Evolutionary conservation across 169 alveolate species (phyloP).

Genomic region (Neospora caninum): DNA sequence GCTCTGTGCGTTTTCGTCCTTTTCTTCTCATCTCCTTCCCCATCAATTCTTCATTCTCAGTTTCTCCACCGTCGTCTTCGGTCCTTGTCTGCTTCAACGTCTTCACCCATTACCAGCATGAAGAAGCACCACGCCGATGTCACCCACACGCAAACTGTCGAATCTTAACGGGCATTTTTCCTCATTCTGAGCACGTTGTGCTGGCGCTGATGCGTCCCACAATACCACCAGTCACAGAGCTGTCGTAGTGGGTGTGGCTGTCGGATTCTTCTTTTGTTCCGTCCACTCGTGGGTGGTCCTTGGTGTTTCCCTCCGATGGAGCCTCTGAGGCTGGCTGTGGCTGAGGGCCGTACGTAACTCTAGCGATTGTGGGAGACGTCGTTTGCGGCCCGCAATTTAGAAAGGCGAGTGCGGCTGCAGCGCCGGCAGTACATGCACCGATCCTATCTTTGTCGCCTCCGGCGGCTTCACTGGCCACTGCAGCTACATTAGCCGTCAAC

Average conservation of each 20-base stretch:
- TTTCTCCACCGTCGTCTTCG: too few relatives aligned
- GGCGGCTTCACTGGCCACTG: background rate
- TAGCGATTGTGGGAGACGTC: background rate
- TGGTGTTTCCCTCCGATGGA: background rate
- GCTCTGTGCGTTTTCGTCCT: too few relatives aligned
- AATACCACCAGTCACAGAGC: background rate
- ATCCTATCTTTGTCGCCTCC: background rate
- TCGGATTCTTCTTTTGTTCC: background rate
- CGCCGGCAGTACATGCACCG: constrained; percentile 29
- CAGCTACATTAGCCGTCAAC: background rate
- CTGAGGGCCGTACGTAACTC: background rate
- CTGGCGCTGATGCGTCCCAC: background rate
- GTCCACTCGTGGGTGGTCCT: background rate
- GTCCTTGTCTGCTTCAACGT: too few relatives aligned
- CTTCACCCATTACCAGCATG: too few relatives aligned
- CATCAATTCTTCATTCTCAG: too few relatives aligned
- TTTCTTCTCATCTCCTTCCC: too few relatives aligned
- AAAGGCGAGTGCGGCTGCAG: constrained; percentile 5
- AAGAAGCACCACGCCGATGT: too few relatives aligned
- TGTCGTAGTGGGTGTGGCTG: background rate
- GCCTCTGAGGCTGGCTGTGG: background rate
- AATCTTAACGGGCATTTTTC: too few relatives aligned
- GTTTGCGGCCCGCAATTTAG: background rate
- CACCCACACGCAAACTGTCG: too few relatives aligned
- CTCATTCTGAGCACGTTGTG: background rate